Evolutionary conservation across 2,329 filamentous ascomycete genomes (phyloP), one percentile per base, ranked within the genome.

Genomic region (Raffaelea deltoideospora): DNA sequence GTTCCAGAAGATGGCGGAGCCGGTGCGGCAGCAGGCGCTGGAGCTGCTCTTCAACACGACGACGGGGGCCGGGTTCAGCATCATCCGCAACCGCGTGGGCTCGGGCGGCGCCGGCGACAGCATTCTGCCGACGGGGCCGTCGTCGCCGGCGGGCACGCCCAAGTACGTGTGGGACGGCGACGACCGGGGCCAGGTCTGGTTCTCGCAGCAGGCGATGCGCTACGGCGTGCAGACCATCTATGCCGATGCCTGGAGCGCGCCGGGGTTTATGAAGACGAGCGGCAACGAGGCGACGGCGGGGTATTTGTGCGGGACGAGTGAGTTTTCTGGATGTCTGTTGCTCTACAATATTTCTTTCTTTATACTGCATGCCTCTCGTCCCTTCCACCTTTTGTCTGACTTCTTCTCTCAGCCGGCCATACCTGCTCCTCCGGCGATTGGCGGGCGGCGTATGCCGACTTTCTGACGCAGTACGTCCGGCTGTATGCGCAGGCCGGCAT

Each of bases 131-230:
- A 59, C 48, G 27, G 60, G 50, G 37, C 63, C 64, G 1, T 63
- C 64, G 3, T 52, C 53, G 3, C 59, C 64, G 2, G 50, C 43
- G 2, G 56, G 52, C 4, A 50, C 49, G 15, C 61, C 63, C 1
- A 47, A 54, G 10, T 69, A 68, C 37, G 47, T 50, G 10, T 67
- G 62, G 55, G 61, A 67, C 41, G 52, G 52, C 9, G 59, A 64
- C 35, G 61, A 69, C 37, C 50, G 52, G 11, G 63, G 64, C 7
- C 69, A 72, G 52, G 49, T 73, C 13, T 70, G 58, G 50, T 53
- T 73, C 28, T 60, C 61, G 8, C 56, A 71, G 49, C 55, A 67
- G 47, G 67, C 67, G 2, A 46, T 47, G 18, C 42, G 34, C 26
- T 58, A 60, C 34, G 41, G 41, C 15, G 41, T 43, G 18, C 38